Percentiles rank a stretch among this genome's conserved stretches.
Evolutionary conservation across 768 basidiomycete species (phyloP).

Genomic region (Suillus bovinus): DNA sequence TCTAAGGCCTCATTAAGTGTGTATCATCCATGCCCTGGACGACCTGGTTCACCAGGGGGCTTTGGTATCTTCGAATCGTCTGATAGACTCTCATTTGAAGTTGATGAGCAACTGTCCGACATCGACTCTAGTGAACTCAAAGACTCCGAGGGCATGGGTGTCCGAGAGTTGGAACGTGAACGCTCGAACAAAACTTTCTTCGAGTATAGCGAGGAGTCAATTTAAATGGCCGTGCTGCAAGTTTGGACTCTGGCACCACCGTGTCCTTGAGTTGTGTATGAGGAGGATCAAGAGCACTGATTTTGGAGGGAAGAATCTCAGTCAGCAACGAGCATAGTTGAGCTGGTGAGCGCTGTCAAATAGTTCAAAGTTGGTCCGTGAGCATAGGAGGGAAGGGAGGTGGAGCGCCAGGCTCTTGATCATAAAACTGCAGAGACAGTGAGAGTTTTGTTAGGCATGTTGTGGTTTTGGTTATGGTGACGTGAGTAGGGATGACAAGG

Average conservation of each 20-base stretch:
- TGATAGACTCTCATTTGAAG: background rate
- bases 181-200: background rate
- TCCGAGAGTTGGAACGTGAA: background rate
- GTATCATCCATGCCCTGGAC: slow-evolving; percentile 26
- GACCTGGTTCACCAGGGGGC: slow-evolving; percentile 24
- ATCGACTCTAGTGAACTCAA: background rate
- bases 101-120: background rate
- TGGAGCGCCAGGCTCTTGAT: background rate
- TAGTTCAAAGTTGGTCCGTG: background rate
- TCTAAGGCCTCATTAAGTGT: slow-evolving; percentile 19
- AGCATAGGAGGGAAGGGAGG: background rate
- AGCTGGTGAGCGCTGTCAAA: background rate
- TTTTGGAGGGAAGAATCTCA: background rate
- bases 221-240: too few relatives aligned
- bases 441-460: background rate
- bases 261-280: background rate
- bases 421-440: background rate
- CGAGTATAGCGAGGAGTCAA: background rate
- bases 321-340: background rate
- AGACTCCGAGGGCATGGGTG: background rate
- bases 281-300: background rate
- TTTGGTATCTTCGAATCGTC: slow-evolving; percentile 25
- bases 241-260: too few relatives aligned
- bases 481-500: background rate
- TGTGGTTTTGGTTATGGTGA: background rate